Conservation (phyloP, 495 filamentous ascomycete genomes). For the Daldinia caldariorum region DNA sequence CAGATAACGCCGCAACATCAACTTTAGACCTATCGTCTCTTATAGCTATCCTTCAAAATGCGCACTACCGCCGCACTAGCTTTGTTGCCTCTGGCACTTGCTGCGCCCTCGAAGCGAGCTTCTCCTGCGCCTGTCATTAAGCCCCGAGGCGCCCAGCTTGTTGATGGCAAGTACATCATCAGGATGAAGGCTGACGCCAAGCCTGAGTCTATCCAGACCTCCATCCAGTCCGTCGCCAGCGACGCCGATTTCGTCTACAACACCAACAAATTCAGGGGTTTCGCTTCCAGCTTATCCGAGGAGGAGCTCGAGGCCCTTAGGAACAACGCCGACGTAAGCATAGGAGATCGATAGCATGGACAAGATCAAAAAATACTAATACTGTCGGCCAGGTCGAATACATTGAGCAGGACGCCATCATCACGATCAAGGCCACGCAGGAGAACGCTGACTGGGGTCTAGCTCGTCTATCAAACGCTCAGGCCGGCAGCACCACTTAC, state of each 20-base stretch:
- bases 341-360: not conserved
- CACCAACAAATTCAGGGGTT: constrained; percentile 55
- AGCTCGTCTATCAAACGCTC: constrained; percentile 60
- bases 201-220: constrained; percentile 46
- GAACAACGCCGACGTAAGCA: constrained; percentile 51
- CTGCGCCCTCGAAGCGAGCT: constrained; percentile 43
- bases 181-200: constrained; percentile 50
- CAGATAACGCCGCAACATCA: constrained; percentile 8
- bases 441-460: constrained; percentile 64
- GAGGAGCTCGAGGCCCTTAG: constrained; percentile 55
- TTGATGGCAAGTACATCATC: constrained; percentile 58
- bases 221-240: constrained; percentile 45
- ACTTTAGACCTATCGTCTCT: not conserved
- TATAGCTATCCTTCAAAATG: constrained; percentile 35
- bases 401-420: constrained; percentile 61
- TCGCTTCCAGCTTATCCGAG: constrained; percentile 51
- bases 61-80: constrained; percentile 40
- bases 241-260: constrained; percentile 56
- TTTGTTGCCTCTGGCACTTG: constrained; percentile 47
- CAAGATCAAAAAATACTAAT: constrained; percentile 11
- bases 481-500: constrained; percentile 57
- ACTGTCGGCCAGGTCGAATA: constrained; percentile 54
- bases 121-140: constrained; percentile 43
- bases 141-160: constrained; percentile 43
- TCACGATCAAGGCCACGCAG: constrained; percentile 58